Conservation (phyloP, 1,284 basidiomycete genomes). For the Laetiporus sulphureus region DNA sequence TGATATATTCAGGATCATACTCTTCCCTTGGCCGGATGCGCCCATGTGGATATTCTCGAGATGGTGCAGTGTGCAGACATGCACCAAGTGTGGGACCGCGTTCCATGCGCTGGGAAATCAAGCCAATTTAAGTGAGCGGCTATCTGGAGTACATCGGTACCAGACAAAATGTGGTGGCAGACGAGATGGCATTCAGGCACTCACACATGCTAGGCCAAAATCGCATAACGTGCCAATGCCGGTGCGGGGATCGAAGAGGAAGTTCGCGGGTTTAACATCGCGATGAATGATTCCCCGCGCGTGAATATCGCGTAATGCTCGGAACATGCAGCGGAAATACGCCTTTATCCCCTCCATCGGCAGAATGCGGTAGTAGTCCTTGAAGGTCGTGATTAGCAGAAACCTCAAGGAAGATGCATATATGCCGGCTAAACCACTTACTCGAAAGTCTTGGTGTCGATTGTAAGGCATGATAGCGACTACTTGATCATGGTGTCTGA, state of each 20-base stretch:
- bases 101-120: constrained; percentile 59
- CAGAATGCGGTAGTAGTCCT: constrained; percentile 74
- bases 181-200: constrained; percentile 23
- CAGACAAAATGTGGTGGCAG: too few relatives aligned
- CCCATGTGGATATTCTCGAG: constrained; percentile 63
- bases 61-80: constrained; percentile 72
- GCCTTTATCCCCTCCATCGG: constrained; percentile 73
- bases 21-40: constrained; percentile 32
- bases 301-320: constrained; percentile 87
- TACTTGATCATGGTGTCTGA: constrained; percentile 88
- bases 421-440: constrained; percentile 30
- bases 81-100: constrained; percentile 39
- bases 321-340: constrained; percentile 91
- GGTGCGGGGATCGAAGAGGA: constrained; percentile 86
- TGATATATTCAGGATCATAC: constrained; percentile 38
- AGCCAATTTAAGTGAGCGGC: too few relatives aligned
- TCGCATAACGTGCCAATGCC: constrained; percentile 89
- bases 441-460: constrained; percentile 89
- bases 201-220: constrained; percentile 90
- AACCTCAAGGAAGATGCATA: constrained; percentile 3
- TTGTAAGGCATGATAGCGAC: constrained; percentile 95
- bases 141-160: too few relatives aligned
- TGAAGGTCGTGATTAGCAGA: constrained; percentile 6
- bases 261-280: constrained; percentile 98
- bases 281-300: constrained; percentile 89